Conservation (phyloP, 2,329 filamentous ascomycete species). For the Cercospora sesami region DNA sequence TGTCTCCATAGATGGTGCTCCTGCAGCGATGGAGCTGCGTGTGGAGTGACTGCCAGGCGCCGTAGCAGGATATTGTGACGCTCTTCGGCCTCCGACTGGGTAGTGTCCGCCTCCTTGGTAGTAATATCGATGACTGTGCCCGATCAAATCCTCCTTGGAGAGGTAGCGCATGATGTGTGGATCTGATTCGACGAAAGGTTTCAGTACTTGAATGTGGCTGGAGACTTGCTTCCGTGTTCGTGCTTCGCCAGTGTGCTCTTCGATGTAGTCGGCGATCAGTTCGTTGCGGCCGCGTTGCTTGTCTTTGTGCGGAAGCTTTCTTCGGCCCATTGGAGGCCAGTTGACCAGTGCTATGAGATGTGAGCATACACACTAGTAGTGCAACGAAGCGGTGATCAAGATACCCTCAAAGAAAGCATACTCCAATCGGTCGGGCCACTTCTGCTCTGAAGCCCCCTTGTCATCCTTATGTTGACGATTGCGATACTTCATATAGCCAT, state of each 20-base stretch:
- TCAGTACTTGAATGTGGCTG: constrained; percentile 64
- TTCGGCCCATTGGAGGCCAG: constrained; percentile 60
- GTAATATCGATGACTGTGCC: constrained; percentile 16
- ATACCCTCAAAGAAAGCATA: constrained; percentile 51
- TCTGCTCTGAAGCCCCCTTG: constrained; percentile 37
- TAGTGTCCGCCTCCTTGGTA: constrained; percentile 11
- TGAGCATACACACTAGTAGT: too few species aligned
- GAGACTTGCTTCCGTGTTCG: constrained; percentile 62
- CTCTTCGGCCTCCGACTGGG: constrained; percentile 18
- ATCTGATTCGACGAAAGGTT: constrained; percentile 55
- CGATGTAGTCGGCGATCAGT: constrained; percentile 60
- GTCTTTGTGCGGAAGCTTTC: constrained; percentile 50
- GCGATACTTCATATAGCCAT: constrained; percentile 50
- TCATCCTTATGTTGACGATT: constrained; percentile 42
- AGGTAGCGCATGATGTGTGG: constrained; percentile 50
- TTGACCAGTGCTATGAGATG: constrained; percentile 48
- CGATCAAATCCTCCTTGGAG: constrained; percentile 40
- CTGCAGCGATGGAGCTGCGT: background rate
- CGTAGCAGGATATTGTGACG: constrained; percentile 29
- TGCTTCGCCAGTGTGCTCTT: constrained; percentile 54
- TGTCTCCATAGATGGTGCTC: background rate
- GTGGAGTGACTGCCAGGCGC: constrained; percentile 7
- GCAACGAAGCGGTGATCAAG: too few species aligned
- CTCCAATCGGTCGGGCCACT: constrained; percentile 52
- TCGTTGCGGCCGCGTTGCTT: constrained; percentile 62